Base-by-base conservation (phyloP, 345 rosid species). In the Durio zibethinus region DNA sequence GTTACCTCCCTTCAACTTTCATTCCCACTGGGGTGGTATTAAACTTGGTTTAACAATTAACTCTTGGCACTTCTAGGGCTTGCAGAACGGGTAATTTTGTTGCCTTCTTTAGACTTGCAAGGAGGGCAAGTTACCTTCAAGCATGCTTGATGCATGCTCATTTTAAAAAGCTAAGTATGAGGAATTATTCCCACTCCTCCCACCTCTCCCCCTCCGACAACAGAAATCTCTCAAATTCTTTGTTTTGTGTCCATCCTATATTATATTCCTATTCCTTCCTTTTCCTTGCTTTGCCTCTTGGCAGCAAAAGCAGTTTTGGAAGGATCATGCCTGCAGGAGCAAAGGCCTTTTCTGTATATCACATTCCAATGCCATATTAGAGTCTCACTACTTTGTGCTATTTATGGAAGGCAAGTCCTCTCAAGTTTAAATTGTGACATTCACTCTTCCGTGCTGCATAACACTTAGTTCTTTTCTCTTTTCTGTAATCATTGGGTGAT, bases 121-220 rank as follows among this genome's bases (percentile, higher is more conserved):
- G 94, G 80, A 89, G 89, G 83, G 97, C 97, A 67, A 93, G 88
- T 80, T 93, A 91, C 79, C 97, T 93, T 83, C 99, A 96, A 87
- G 97, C 98, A 78, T 96, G 99, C 86, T 83, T 96, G 80, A 96
- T 93, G 98, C 98, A 96, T 84, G 98, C 99, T 81, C 99, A 93
- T 82, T 93, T 96, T 89, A 86, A 97, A 2, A 96, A 93, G 94
- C 98, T 92, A 83, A 90, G 97, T 91, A 82, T 57, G 86, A 69
- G n/a, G 72, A 75, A 57, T 29, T 72, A 65, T 77, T 50, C 45
- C 18, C 31, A n/a, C n/a, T 71, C 60, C 33, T 59, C 7, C 4
- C 25, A 8, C 40, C 14, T 47, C 23, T 47, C 74, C 25, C 45
- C 42, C 23, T 5, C 57, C 48, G n/a, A 53, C 12, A 10, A 11